phyloP scores from a whole-genome alignment of 768 basidiomycete genomes.

The Suillus placidus region DNA sequence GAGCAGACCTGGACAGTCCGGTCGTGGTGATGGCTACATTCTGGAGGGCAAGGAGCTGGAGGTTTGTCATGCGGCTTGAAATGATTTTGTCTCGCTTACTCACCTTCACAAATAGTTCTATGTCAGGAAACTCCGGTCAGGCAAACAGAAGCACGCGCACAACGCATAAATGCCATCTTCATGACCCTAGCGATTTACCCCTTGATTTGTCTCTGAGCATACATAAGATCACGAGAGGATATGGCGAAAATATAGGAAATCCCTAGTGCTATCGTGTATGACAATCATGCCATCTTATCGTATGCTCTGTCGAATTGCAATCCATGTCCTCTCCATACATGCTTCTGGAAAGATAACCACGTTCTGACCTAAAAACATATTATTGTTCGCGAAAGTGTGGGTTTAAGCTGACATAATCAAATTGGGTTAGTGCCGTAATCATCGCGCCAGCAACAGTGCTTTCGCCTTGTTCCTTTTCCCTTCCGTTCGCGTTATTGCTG shows the following conservation, averaged over 20 bases:
- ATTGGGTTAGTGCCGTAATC: slow-evolving; percentile 31
- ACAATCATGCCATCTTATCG: slow-evolving; percentile 14
- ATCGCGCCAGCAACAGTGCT: slow-evolving; percentile 31
- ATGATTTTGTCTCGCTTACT: slow-evolving; percentile 12
- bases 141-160: slow-evolving; percentile 93
- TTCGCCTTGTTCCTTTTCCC: slow-evolving; percentile 27
- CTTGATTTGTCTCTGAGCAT: slow-evolving; percentile 12
- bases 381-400: slow-evolving; percentile 7
- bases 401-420: slow-evolving; percentile 14
- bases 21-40: slow-evolving; percentile 95
- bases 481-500: slow-evolving; percentile 36
- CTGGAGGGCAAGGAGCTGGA: slow-evolving; percentile 99
- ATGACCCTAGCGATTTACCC: slow-evolving; percentile 5
- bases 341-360: slow-evolving; percentile 5
- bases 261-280: slow-evolving; percentile 18
- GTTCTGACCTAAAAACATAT: slow-evolving; percentile 1
- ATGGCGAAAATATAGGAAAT: slow-evolving; percentile 14
- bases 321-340: slow-evolving; percentile 15
- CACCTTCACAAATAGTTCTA: slow-evolving; percentile 69
- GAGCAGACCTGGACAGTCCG: slow-evolving; percentile 95
- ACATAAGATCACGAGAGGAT: slow-evolving; percentile 8
- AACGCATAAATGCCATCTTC: slow-evolving; percentile 34
- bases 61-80: slow-evolving; percentile 46
- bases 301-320: slow-evolving; percentile 11
- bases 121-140: slow-evolving; percentile 87